Percentiles rank a stretch among this genome's conserved stretches.
These are phyloP conservation scores for Aspergillus tamarii DNA, from an alignment of 2,329 filamentous ascomycete species.

Conservation along the genomic window DNA sequence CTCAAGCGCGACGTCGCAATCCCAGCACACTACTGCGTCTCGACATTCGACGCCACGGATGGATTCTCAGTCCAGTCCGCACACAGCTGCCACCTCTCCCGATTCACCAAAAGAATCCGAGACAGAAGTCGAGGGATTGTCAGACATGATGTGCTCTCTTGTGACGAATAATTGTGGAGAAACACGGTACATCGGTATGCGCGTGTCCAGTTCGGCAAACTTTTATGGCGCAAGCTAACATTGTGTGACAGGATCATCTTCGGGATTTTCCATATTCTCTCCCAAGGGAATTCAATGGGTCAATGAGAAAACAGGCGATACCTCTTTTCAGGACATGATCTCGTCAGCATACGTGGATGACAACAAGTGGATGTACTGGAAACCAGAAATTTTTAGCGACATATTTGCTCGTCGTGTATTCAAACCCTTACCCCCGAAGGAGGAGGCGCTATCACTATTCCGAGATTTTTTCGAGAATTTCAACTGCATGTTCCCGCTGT, in stretches of 20 bases:
- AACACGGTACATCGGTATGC: slow-evolving; percentile 88
- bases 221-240: background rate
- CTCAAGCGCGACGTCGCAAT: slow-evolving; percentile 28
- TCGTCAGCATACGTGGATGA: slow-evolving; percentile 87
- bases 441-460: slow-evolving; percentile 83
- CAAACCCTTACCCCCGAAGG: slow-evolving; percentile 78
- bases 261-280: slow-evolving; percentile 97
- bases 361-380: slow-evolving; percentile 97
- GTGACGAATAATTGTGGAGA: slow-evolving; percentile 95
- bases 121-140: slow-evolving; percentile 81
- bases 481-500: slow-evolving; percentile 97
- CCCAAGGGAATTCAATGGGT: slow-evolving; percentile 99
- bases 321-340: slow-evolving; percentile 93
- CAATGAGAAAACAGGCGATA: slow-evolving; percentile 95
- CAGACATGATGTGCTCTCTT: slow-evolving; percentile 98
- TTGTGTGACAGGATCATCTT: slow-evolving; percentile 74
- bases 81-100: slow-evolving; percentile 55
- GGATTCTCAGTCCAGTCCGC: slow-evolving; percentile 53
- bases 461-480: slow-evolving; percentile 98
- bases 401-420: slow-evolving; percentile 86
- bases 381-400: slow-evolving; percentile 94
- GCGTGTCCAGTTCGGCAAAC: background rate
- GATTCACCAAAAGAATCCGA: slow-evolving; percentile 58
- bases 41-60: slow-evolving; percentile 52
- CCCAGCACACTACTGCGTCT: slow-evolving; percentile 39